Evolutionary conservation across 2,329 filamentous ascomycete genomes (phyloP), one percentile per base, ranked within the genome.

Genomic region (Lecanicillium sp.): DNA sequence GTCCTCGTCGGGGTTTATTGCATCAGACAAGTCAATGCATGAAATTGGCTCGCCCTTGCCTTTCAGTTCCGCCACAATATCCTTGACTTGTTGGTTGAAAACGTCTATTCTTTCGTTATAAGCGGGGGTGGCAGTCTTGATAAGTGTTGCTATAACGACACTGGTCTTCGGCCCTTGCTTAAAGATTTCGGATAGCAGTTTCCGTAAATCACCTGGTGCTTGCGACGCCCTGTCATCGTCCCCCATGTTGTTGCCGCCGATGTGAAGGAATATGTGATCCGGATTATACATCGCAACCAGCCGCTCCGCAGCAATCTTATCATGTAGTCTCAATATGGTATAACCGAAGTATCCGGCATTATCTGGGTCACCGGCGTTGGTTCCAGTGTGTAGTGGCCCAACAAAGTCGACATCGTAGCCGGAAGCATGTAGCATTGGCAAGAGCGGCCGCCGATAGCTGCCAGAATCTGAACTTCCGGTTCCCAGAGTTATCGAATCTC

Each of bases 341-440:
- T 8, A 8, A 10, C 31, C 31, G 17, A 10, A 33, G 15, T 33
- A 33, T 17, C 31, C 31, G 15, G 31, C 31, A 33, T 33, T 33
- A 18, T 33, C 31, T 5, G 31, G 31, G 31, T 33, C 31, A 9
- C 31, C 31, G 20, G 31, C 17, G 5, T 12, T 13, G 5, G 6
- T 33, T 33, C 31, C 31, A 7, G 31, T 33, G 8, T 33, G 31
- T 4, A 33, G 7, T 13, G 31, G 31, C 31, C 31, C 31, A 18
- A 33, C 31, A 33, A 33, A 33, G 17, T 33, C 31, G 9, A 33
- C 17, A 19, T 33, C 31, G 31, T 33, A 33, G 7, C 31, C 31
- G 12, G 18, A 18, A 18, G 17, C 14, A 19, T 33, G 31, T 19
- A 33, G 31, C 31, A 20, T 10, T 17, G 8, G 31, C 15, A 33